Percentiles rank a stretch among this genome's conserved stretches.
Conservation (phyloP, 345 rosid species). For the Crucihimalaya himalaica region DNA sequence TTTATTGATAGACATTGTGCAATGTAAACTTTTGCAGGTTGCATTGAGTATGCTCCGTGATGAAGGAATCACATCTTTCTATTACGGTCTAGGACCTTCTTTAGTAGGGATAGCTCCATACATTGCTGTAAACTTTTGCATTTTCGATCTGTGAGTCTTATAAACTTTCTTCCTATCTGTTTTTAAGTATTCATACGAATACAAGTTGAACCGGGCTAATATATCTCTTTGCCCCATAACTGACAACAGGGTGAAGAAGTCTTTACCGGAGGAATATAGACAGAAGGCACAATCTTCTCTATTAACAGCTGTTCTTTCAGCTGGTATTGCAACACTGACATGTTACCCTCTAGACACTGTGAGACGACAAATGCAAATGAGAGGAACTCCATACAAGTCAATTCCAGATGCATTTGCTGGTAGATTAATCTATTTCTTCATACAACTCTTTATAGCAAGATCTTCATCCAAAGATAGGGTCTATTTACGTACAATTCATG, state of each 20-base stretch:
- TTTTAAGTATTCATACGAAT: not conserved
- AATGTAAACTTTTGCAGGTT: constrained; percentile 49
- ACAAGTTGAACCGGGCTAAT: not conserved
- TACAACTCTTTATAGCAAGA: not conserved
- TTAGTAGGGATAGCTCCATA: constrained; percentile 94
- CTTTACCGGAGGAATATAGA: constrained; percentile 78
- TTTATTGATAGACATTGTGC: constrained; percentile 15
- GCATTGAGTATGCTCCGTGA: constrained; percentile 91
- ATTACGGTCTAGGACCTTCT: constrained; percentile 94
- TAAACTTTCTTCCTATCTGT: constrained; percentile 2
- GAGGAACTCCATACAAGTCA: constrained; percentile 80
- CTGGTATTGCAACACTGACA: constrained; percentile 81
- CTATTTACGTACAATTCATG: not conserved
- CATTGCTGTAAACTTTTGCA: constrained; percentile 93
- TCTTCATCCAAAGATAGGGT: not conserved
- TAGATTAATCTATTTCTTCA: constrained; percentile 25
- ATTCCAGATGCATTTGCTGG: constrained; percentile 88
- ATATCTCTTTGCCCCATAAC: not conserved
- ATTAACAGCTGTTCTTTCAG: constrained; percentile 79
- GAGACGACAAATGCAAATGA: constrained; percentile 99
- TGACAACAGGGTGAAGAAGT: constrained; percentile 77
- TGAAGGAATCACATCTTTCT: constrained; percentile 88
- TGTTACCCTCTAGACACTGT: constrained; percentile 97
- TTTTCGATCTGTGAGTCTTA: constrained; percentile 84
- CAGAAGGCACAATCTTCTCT: constrained; percentile 80